Conservation (phyloP, 2,329 filamentous ascomycete species). For the Cytospora mali region DNA sequence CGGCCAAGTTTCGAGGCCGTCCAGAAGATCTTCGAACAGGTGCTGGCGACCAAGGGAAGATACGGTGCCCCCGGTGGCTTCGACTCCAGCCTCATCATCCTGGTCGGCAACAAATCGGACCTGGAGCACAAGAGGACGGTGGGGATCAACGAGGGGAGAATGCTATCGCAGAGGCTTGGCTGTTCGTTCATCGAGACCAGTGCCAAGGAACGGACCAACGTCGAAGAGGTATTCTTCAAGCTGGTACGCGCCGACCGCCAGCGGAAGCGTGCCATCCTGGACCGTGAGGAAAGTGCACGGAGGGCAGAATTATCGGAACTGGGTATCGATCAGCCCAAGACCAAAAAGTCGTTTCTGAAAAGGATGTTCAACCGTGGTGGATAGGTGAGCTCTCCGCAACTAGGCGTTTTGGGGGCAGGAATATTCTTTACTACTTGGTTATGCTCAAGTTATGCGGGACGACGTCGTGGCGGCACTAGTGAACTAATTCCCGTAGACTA, state of each 20-base stretch:
- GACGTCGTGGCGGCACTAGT: constrained; percentile 1
- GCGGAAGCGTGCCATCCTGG: constrained; percentile 15
- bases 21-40: constrained; percentile 26
- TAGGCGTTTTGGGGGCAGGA: constrained; percentile 15
- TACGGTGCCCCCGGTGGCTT: constrained; percentile 20
- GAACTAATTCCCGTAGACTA: constrained; percentile 13
- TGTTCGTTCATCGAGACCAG: constrained; percentile 29
- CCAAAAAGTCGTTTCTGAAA: constrained; percentile 21
- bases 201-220: constrained; percentile 27
- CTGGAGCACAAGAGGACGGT: constrained; percentile 25
- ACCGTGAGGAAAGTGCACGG: constrained; percentile 22
- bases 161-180: constrained; percentile 26
- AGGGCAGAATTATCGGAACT: constrained; percentile 22
- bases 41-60: constrained; percentile 23
- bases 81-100: constrained; percentile 23
- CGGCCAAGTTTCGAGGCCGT: constrained; percentile 27
- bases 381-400: background rate
- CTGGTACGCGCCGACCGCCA: constrained; percentile 27
- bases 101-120: constrained; percentile 28
- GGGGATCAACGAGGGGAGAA: constrained; percentile 25
- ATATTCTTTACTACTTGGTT: background rate
- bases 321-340: constrained; percentile 24
- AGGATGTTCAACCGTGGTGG: constrained; percentile 20
- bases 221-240: constrained; percentile 28
- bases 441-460: constrained; percentile 9